Evolutionary conservation across 2,329 filamentous ascomycete species (phyloP).

Genomic region (Paecilomyces variotii): DNA sequence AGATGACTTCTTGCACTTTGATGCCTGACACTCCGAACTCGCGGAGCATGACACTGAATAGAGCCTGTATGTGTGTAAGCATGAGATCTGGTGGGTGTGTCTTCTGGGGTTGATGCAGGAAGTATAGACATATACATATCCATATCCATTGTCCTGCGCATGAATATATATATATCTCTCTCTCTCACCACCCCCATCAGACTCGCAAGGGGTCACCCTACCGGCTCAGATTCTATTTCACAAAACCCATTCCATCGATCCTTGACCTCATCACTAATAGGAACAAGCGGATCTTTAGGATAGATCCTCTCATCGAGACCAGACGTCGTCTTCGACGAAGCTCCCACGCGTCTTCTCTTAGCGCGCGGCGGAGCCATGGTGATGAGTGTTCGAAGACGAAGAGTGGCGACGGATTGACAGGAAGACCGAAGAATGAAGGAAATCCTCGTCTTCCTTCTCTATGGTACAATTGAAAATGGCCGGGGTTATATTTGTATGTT

Average conservation of each 20-base stretch:
- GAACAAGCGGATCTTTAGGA: slow-evolving; percentile 19
- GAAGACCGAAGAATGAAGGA: too few species aligned
- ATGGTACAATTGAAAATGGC: too few species aligned
- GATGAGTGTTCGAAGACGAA: background rate
- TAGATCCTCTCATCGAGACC: slow-evolving; percentile 3
- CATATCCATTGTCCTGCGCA: too few species aligned
- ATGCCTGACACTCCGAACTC: slow-evolving; percentile 68
- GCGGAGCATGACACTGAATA: slow-evolving; percentile 78
- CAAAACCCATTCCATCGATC: slow-evolving; percentile 40
- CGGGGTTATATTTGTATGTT: background rate
- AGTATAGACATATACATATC: background rate
- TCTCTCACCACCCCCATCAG: slow-evolving; percentile 5
- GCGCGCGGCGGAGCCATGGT: slow-evolving; percentile 3
- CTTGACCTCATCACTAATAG: slow-evolving; percentile 32
- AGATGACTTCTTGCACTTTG: slow-evolving; percentile 68
- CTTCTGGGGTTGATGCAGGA: background rate
- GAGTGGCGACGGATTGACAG: slow-evolving; percentile 44
- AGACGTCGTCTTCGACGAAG: background rate
- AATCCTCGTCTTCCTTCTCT: too few species aligned
- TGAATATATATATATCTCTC: background rate
- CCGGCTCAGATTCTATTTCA: slow-evolving; percentile 85
- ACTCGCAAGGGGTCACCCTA: slow-evolving; percentile 32
- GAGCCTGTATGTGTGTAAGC: slow-evolving; percentile 44
- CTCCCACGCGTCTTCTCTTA: slow-evolving; percentile 5
- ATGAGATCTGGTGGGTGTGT: background rate